phyloP scores from a whole-genome alignment of 352 stramenopile species.

The Phytophthora melonis region DNA sequence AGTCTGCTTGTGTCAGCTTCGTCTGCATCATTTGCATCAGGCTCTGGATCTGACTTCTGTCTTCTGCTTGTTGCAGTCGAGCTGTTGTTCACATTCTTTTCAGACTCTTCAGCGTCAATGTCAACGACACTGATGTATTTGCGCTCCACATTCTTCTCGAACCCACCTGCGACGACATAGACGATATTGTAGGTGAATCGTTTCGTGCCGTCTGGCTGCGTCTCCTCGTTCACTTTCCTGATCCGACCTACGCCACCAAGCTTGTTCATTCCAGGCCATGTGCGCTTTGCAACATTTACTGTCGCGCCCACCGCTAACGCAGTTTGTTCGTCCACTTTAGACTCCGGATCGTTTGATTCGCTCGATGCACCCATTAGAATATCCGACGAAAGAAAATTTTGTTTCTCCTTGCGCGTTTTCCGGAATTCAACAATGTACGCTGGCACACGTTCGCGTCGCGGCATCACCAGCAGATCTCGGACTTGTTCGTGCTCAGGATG shows the following conservation, averaged over 20 bases:
- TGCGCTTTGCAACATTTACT: slow-evolving; percentile 82
- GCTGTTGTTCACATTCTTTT: slow-evolving; percentile 35
- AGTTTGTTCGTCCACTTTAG: slow-evolving; percentile 54
- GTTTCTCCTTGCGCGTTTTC: slow-evolving; percentile 59
- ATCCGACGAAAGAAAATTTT: slow-evolving; percentile 63
- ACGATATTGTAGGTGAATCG: slow-evolving; percentile 76
- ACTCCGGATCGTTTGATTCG: slow-evolving; percentile 45
- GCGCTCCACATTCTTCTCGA: slow-evolving; percentile 82
- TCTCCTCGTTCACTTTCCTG: slow-evolving; percentile 63
- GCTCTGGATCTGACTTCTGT: slow-evolving; percentile 20
- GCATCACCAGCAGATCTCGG: slow-evolving; percentile 53
- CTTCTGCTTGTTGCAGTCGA: slow-evolving; percentile 15
- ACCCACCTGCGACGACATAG: slow-evolving; percentile 71
- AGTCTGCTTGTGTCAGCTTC: slow-evolving; percentile 12
- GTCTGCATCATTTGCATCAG: slow-evolving; percentile 16
- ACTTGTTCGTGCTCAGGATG: slow-evolving; percentile 50
- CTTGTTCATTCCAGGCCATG: slow-evolving; percentile 91
- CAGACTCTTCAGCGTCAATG: slow-evolving; percentile 41
- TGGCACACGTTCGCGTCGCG: slow-evolving; percentile 53
- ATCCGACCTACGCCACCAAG: slow-evolving; percentile 79
- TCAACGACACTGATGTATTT: slow-evolving; percentile 83
- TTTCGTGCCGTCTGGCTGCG: slow-evolving; percentile 41
- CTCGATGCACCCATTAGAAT: slow-evolving; percentile 61
- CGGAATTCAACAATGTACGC: slow-evolving; percentile 62
- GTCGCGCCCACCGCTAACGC: slow-evolving; percentile 64